Base-by-base conservation (phyloP, 1,284 basidiomycete species). In the Sporisorium reilianum region DNA sequence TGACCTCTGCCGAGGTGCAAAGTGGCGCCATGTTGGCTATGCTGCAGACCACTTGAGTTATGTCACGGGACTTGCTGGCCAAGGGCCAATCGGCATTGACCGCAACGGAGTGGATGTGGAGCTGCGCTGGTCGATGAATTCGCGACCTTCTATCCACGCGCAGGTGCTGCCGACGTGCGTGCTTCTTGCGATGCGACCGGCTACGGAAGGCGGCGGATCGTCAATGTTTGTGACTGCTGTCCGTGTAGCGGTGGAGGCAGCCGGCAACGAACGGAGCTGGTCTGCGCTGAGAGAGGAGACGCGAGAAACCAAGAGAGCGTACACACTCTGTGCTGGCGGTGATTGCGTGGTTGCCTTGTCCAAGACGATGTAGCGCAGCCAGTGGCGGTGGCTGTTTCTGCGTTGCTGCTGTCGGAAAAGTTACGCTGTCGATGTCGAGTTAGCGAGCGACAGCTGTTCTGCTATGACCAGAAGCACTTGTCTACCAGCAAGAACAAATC, bases 1-100 rank as follows among this genome's bases (percentile, higher is more conserved):
- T 84, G 55, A 84, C 77, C 67, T 84, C 82, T 40, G 75, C 70
- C 16, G 82, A 75, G 26, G 82, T 70, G 54, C 78, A 80, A 44
- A 80, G 75, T 7, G 80, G 78, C 20, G 80, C 64, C 69, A 76
- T 76, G 53, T 22, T 64, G 64, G 36, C 25, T 22, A 49, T 7
- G 20, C 23, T 5, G 52, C 28, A 40, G 42, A 26, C 28, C 26
- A 51, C 30, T 40, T 26, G 28, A 23, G 22, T n/a, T n/a, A n/a
- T n/a, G n/a, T n/a, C n/a, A n/a, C n/a, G n/a, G n/a, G n/a, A n/a
- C n/a, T n/a, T n/a, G 40, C 46, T 40, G 30, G 25, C 28, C 18
- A 44, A n/a, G 12, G 40, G 30, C 48, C 60, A 36, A 30, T 44
- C 22, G 16, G 26, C 58, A 46, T 40, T 10, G 50, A 38, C 52